Evolutionary conservation across 805 yeast genomes (phyloP).

Genomic region (Yamadazyma philogaea): DNA sequence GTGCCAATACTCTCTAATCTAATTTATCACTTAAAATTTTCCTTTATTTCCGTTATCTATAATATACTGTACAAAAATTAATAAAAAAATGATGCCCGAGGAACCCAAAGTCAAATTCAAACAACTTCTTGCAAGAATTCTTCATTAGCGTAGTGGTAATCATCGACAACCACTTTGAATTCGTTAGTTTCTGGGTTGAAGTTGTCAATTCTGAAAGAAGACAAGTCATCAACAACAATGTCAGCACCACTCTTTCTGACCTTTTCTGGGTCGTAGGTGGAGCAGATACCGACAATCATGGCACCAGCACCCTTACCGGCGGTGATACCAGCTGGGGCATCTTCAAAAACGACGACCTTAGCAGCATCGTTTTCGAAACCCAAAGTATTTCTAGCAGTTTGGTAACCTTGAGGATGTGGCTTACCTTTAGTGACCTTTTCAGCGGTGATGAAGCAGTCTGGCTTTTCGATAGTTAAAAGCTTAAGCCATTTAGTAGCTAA

Average conservation of each 20-base stretch:
- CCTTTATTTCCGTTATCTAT: conserved; percentile 1
- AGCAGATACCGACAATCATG: conserved; percentile 76
- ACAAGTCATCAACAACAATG: conserved; percentile 73
- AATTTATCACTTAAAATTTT: no score
- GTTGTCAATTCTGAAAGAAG: conserved; percentile 55
- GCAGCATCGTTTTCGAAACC: conserved; percentile 35
- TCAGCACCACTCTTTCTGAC: conserved; percentile 77
- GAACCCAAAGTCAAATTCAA: conserved; percentile 1
- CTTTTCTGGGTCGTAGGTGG: conserved; percentile 67
- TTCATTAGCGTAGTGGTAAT: conserved; percentile 43
- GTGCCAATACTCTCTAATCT: no score
- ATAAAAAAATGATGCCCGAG: not conserved
- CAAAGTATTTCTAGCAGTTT: conserved; percentile 50
- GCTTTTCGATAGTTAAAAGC: conserved; percentile 56
- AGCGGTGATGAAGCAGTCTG: conserved; percentile 78
- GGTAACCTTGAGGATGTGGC: conserved; percentile 85
- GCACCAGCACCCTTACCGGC: conserved; percentile 87
- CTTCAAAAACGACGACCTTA: conserved; percentile 72
- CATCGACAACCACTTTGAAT: conserved; percentile 39
- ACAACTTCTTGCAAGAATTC: conserved; percentile 30
- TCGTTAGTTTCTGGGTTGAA: conserved; percentile 46
- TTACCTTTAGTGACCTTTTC: conserved; percentile 76
- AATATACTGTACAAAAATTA: conserved; percentile 1
- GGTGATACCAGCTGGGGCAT: conserved; percentile 82
- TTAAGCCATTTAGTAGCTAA: conserved; percentile 79